Percentiles rank a stretch among this genome's conserved stretches.
Conservation (phyloP, 2,329 filamentous ascomycete genomes). For the Hypoxylon sp. region DNA sequence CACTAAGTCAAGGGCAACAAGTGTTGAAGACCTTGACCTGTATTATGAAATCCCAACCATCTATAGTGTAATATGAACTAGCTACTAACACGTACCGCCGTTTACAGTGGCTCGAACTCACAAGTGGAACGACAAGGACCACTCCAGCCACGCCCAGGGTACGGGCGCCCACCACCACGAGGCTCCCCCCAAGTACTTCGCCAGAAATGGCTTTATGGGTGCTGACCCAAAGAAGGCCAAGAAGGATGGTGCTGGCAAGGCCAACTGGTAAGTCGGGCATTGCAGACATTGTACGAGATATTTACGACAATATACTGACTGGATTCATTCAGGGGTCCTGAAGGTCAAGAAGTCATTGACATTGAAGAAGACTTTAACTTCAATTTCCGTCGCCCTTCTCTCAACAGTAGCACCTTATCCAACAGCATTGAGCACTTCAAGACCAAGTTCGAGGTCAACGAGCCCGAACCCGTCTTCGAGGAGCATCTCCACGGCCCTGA, state of each 20-base stretch:
- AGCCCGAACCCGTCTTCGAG: slow-evolving; percentile 92
- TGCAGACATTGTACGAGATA: slow-evolving; percentile 1
- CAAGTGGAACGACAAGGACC: slow-evolving; percentile 95
- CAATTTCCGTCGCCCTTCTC: slow-evolving; percentile 91
- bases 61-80: background rate
- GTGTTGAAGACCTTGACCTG: slow-evolving; percentile 3
- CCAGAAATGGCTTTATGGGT: slow-evolving; percentile 85
- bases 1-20: slow-evolving; percentile 1
- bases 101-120: slow-evolving; percentile 92
- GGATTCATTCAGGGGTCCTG: slow-evolving; percentile 75
- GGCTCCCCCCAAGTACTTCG: slow-evolving; percentile 91
- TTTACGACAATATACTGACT: slow-evolving; percentile 40
- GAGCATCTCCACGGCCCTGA: slow-evolving; percentile 82
- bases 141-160: slow-evolving; percentile 83
- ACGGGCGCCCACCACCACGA: slow-evolving; percentile 77
- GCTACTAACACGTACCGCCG: slow-evolving; percentile 27
- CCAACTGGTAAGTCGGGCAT: slow-evolving; percentile 82
- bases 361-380: slow-evolving; percentile 88
- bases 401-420: slow-evolving; percentile 85
- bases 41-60: background rate
- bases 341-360: slow-evolving; percentile 87
- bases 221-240: slow-evolving; percentile 93
- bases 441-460: slow-evolving; percentile 95
- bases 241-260: slow-evolving; percentile 94
- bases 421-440: slow-evolving; percentile 83